These are phyloP conservation scores for Candida sp. DNA, from an alignment of 1,139 yeast species.

Conservation along the genomic window DNA sequence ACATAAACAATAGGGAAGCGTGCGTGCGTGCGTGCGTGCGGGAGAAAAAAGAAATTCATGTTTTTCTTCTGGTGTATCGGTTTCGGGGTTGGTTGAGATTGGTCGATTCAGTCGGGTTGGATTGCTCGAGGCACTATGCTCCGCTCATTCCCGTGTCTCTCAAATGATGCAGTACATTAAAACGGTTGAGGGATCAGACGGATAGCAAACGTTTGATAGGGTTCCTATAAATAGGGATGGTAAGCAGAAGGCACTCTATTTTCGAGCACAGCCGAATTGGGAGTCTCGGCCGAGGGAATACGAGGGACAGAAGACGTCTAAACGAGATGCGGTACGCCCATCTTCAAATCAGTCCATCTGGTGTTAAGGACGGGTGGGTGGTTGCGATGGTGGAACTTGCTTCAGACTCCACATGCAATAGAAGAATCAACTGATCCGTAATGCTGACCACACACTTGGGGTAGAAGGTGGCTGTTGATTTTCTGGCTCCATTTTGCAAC, in stretches of 20 bases:
- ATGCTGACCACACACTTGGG: neutral
- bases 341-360: neutral
- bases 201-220: too few relatives aligned
- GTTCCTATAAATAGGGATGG: too few relatives aligned
- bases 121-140: too few relatives aligned
- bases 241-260: too few relatives aligned
- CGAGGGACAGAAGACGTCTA: neutral
- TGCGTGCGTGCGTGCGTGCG: neutral
- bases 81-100: neutral
- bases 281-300: neutral
- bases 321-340: neutral
- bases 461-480: neutral
- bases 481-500: neutral
- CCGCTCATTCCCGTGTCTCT: neutral
- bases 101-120: neutral
- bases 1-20: neutral
- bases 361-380: too few relatives aligned
- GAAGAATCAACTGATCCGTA: neutral
- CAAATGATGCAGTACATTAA: neutral
- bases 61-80: neutral
- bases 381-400: too few relatives aligned
- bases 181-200: too few relatives aligned
- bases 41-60: neutral
- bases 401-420: neutral
- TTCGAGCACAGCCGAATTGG: too few relatives aligned